Evolutionary conservation across 2,329 filamentous ascomycete genomes (phyloP).

Genomic region (Penicillium sp.): DNA sequence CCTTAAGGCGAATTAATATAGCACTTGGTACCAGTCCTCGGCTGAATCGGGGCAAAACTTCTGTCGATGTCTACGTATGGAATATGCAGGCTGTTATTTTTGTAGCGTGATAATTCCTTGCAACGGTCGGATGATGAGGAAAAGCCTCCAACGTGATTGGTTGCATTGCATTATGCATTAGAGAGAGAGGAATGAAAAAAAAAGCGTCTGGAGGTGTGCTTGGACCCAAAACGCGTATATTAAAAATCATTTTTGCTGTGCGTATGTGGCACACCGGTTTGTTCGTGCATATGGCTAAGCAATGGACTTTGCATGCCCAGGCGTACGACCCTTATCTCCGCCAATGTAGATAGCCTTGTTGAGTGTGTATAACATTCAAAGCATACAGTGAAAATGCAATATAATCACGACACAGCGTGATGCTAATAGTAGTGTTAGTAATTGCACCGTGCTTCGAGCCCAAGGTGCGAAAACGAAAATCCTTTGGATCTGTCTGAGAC

Average conservation of each 20-base stretch:
- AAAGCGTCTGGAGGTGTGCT: neutral
- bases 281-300: neutral
- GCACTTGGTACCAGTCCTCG: neutral
- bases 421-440: neutral
- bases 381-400: neutral
- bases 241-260: neutral
- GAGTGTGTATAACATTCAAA: too few species aligned
- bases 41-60: neutral
- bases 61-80: neutral
- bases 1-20: neutral
- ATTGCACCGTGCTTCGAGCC: neutral
- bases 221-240: neutral
- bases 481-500: slow-evolving; percentile 3
- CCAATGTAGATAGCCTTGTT: too few species aligned
- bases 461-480: neutral
- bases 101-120: neutral
- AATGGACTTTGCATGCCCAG: neutral
- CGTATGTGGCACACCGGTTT: neutral
- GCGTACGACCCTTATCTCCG: neutral
- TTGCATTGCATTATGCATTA: neutral
- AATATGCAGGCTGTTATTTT: neutral
- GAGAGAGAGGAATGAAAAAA: neutral
- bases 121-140: neutral
- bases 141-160: neutral
- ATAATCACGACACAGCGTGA: neutral